Conservation (phyloP, 345 rosid genomes). For the Moricandia moricandioides region DNA sequence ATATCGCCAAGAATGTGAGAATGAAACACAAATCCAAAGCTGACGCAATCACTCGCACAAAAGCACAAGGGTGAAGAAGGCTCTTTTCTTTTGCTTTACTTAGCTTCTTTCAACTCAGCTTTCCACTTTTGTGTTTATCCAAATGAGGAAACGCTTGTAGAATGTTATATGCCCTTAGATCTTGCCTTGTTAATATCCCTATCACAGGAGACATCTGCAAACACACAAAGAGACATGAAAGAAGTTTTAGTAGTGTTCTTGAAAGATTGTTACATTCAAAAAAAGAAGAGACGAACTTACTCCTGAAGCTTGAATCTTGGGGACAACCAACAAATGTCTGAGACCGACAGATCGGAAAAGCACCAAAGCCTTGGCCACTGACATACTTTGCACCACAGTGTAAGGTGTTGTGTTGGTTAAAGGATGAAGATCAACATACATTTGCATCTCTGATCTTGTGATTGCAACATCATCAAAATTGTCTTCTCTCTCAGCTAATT, state of each 20-base stretch:
- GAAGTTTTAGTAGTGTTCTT: constrained; percentile 3
- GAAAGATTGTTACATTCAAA: constrained; percentile 3
- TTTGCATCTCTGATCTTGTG: constrained; percentile 70
- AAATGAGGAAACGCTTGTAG: constrained; percentile 67
- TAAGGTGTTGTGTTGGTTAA: constrained; percentile 83
- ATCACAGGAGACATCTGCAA: constrained; percentile 65
- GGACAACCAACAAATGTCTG: constrained; percentile 72
- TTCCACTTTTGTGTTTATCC: constrained; percentile 46
- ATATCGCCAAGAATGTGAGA: constrained; percentile 8
- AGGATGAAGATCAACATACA: constrained; percentile 86
- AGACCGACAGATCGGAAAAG: constrained; percentile 79
- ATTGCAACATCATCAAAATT: constrained; percentile 64
- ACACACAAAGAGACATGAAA: neutral
- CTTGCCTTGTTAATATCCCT: constrained; percentile 87
- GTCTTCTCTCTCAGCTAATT: constrained; percentile 70
- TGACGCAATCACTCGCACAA: constrained; percentile 10
- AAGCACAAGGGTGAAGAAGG: neutral
- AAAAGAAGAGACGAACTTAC: constrained; percentile 41
- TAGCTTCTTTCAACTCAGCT: neutral
- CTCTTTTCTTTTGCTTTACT: constrained; percentile 8
- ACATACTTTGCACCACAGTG: constrained; percentile 81
- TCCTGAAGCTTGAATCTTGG: constrained; percentile 70
- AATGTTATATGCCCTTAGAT: constrained; percentile 67
- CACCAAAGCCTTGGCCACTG: constrained; percentile 88
- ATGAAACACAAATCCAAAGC: constrained; percentile 6